These are phyloP conservation scores for Microsporum canis DNA, from an alignment of 2,329 filamentous ascomycete species.

Conservation along the genomic window DNA sequence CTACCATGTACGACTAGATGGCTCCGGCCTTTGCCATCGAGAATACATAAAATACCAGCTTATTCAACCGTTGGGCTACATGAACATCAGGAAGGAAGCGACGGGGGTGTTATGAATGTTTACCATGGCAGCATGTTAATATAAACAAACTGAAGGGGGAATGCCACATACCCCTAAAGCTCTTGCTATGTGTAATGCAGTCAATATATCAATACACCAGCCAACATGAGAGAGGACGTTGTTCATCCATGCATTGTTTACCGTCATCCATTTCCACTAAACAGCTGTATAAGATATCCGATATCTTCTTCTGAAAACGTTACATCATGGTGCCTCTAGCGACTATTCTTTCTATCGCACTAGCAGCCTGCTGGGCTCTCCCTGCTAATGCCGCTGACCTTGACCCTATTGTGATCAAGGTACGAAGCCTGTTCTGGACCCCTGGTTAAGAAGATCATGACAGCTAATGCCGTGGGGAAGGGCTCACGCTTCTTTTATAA, in stretches of 20 bases:
- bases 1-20: no score
- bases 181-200: constrained; percentile 1
- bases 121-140: background rate
- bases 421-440: constrained; percentile 22
- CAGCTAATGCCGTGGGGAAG: constrained; percentile 24
- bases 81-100: background rate
- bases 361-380: background rate
- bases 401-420: constrained; percentile 53
- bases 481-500: constrained; percentile 84
- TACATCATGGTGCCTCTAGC: background rate
- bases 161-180: background rate
- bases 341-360: background rate
- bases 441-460: background rate
- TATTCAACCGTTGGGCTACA: background rate
- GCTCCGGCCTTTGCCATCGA: no score
- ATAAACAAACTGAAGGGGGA: background rate
- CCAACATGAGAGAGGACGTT: background rate
- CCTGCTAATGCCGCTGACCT: constrained; percentile 41
- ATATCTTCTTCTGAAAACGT: background rate
- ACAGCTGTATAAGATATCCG: background rate
- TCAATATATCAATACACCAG: background rate
- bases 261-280: background rate
- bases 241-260: background rate
- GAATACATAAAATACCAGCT: background rate
- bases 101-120: background rate